phyloP scores from a whole-genome alignment of 176 grass and related monocot genomes.

The Leersia perrieri region DNA sequence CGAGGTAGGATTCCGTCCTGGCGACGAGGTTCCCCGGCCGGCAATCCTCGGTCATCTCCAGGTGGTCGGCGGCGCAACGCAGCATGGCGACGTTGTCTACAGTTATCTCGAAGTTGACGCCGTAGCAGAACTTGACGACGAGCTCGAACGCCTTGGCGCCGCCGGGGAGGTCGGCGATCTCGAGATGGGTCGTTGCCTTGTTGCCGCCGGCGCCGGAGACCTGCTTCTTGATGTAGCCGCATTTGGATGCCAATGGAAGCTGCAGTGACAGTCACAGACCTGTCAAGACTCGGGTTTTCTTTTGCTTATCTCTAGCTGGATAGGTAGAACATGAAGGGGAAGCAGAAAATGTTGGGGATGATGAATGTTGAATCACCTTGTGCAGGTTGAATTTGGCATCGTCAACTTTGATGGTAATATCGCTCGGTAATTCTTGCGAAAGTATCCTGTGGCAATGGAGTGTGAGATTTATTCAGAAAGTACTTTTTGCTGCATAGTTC shows the following conservation, averaged over 20 bases:
- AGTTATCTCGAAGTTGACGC: slow-evolving; percentile 65
- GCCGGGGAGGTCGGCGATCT: slow-evolving; percentile 66
- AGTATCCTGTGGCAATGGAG: slow-evolving; percentile 55
- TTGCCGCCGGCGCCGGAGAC: slow-evolving; percentile 28
- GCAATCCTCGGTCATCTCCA: slow-evolving; percentile 82
- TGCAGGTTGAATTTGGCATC: slow-evolving; percentile 62
- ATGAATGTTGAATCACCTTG: slow-evolving; percentile 47
- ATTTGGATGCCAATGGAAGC: slow-evolving; percentile 62
- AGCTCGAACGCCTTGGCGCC: slow-evolving; percentile 71
- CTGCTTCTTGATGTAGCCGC: slow-evolving; percentile 69
- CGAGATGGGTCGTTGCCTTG: slow-evolving; percentile 33
- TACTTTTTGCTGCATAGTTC: not conserved
- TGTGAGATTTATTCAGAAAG: not conserved
- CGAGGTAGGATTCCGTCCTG: slow-evolving; percentile 57
- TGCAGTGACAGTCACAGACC: slow-evolving; percentile 2
- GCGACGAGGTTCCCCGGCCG: slow-evolving; percentile 45
- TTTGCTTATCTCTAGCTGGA: not conserved
- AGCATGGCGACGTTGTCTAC: slow-evolving; percentile 69
- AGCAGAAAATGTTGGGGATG: not conserved
- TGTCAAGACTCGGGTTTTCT: not conserved
- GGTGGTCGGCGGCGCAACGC: slow-evolving; percentile 73
- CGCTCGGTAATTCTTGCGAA: slow-evolving; percentile 71
- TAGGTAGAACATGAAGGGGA: not conserved
- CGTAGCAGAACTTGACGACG: slow-evolving; percentile 73
- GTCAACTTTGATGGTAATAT: slow-evolving; percentile 64